Percentiles rank a stretch among this genome's conserved stretches.
Conservation (phyloP, 805 yeast genomes). For the Starmerella potacharoeniae region DNA sequence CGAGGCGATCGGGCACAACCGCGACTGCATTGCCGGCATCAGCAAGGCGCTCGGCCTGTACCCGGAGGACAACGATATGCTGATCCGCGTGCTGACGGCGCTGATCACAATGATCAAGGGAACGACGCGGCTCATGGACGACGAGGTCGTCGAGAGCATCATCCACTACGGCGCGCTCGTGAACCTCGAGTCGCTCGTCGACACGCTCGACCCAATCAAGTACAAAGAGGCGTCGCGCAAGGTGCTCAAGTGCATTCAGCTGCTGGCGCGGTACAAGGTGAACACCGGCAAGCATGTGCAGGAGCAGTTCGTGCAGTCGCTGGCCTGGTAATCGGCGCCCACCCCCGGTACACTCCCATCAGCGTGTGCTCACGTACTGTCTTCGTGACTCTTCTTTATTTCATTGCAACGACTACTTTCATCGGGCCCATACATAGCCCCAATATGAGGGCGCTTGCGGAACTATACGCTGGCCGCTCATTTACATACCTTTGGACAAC, state of each 20-base stretch:
- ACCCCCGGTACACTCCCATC: too few relatives aligned
- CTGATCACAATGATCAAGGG: conserved; percentile 20
- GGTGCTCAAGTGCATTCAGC: conserved; percentile 15
- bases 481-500: too few relatives aligned
- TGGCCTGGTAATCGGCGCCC: too few relatives aligned
- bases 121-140: conserved; percentile 18
- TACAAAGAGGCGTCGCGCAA: conserved; percentile 11
- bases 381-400: too few relatives aligned
- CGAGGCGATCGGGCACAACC: conserved; percentile 23
- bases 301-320: not conserved
- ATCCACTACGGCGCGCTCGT: conserved; percentile 20
- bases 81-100: conserved; percentile 25
- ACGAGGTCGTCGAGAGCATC: conserved; percentile 22
- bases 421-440: too few relatives aligned
- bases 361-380: too few relatives aligned
- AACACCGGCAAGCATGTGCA: not conserved
- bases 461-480: too few relatives aligned
- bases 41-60: conserved; percentile 19
- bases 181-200: conserved; percentile 19
- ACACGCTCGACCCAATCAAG: conserved; percentile 13
- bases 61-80: conserved; percentile 22
- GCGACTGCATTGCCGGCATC: conserved; percentile 23
- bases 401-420: too few relatives aligned
- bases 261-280: conserved; percentile 18
- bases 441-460: too few relatives aligned